Evolutionary conservation across 345 rosid species (phyloP).

Genomic region (Salix udensis): DNA sequence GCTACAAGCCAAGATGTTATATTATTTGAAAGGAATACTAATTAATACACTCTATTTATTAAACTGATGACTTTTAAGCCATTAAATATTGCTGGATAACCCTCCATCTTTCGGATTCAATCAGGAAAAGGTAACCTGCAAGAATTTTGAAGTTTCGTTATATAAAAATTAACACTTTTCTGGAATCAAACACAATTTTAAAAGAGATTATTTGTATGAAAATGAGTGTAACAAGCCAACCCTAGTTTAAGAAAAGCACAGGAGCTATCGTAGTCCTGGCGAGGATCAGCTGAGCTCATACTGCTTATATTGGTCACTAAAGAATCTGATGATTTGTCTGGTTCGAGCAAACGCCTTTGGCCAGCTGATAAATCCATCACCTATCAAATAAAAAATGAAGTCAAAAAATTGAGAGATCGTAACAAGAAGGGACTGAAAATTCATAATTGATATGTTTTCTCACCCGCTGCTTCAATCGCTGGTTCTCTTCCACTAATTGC

Average conservation of each 20-base stretch:
- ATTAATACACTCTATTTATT: too few species aligned
- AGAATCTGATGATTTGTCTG: slow-evolving; percentile 20
- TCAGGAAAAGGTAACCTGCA: slow-evolving; percentile 25
- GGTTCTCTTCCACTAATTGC: slow-evolving; percentile 27
- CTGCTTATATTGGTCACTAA: slow-evolving; percentile 4
- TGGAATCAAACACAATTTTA: neutral
- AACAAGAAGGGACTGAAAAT: neutral
- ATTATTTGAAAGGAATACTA: neutral
- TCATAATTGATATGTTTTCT: neutral
- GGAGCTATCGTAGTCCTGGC: slow-evolving; percentile 9
- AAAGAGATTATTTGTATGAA: neutral
- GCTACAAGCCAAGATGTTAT: neutral
- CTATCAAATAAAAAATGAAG: slow-evolving; percentile 2
- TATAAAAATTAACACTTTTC: neutral
- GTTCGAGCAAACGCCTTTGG: neutral
- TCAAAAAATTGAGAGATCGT: neutral
- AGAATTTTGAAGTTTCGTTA: neutral
- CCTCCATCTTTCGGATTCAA: neutral
- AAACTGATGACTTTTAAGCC: neutral
- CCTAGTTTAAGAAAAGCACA: slow-evolving; percentile 33
- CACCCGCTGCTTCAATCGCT: slow-evolving; percentile 28
- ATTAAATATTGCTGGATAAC: neutral
- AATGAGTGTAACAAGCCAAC: slow-evolving; percentile 11
- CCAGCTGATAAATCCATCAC: neutral
- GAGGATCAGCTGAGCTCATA: slow-evolving; percentile 14